phyloP scores from a whole-genome alignment of 2,329 filamentous ascomycete species.

The Tolypocladium endophyticum region DNA sequence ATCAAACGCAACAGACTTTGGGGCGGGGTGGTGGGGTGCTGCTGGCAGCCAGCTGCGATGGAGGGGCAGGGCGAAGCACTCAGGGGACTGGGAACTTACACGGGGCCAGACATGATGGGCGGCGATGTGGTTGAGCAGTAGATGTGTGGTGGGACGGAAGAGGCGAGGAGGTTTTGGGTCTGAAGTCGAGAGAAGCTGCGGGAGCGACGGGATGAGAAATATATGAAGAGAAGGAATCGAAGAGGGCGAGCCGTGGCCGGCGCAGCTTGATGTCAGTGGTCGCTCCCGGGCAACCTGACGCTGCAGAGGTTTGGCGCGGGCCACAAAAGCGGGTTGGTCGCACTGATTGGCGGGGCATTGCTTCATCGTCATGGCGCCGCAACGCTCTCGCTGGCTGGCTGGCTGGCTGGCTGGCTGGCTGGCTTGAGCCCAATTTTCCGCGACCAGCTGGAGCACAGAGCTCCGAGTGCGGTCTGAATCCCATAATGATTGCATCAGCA shows the following conservation, averaged over 20 bases:
- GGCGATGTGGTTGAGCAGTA: not conserved
- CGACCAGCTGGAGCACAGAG: not conserved
- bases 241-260: not conserved
- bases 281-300: not conserved
- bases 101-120: constrained; percentile 52
- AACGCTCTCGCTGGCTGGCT: not conserved
- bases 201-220: constrained; percentile 4
- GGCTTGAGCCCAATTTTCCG: not conserved
- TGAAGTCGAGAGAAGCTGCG: not conserved
- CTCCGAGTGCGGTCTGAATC: too few relatives aligned
- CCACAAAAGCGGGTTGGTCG: not conserved
- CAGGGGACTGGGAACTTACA: constrained; percentile 41
- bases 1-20: constrained; percentile 12
- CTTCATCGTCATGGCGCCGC: not conserved
- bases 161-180: constrained; percentile 2
- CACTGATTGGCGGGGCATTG: not conserved
- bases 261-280: constrained; percentile 3
- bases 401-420: not conserved
- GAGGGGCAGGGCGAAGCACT: constrained; percentile 14
- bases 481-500: not conserved
- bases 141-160: not conserved
- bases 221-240: constrained; percentile 1
- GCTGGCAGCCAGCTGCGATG: constrained; percentile 3
- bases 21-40: constrained; percentile 31
- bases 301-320: constrained; percentile 8